phyloP scores from a whole-genome alignment of 352 stramenopile species.

The Elongisporangium undulatum region DNA sequence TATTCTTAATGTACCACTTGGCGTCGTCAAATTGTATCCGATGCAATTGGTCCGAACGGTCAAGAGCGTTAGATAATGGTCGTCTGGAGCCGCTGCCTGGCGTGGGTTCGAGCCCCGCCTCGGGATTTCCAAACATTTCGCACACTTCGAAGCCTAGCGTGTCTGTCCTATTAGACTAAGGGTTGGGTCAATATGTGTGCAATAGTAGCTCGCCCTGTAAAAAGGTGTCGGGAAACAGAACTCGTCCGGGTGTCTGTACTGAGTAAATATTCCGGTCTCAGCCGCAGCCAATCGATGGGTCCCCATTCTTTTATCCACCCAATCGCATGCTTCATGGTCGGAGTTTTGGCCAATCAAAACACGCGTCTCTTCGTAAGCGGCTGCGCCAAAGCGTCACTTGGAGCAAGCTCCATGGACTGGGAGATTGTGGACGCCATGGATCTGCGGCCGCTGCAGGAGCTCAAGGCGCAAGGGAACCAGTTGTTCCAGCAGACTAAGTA shows the following conservation, averaged over 20 bases:
- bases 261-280: conserved; percentile 53
- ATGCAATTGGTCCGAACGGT: conserved; percentile 20
- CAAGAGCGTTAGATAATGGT: neutral
- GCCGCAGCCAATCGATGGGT: conserved; percentile 85
- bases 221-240: conserved; percentile 9
- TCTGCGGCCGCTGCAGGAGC: conserved; percentile 18
- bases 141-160: conserved; percentile 88
- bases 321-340: conserved; percentile 3
- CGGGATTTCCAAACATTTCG: conserved; percentile 13
- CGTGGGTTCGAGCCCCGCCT: conserved; percentile 61
- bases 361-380: conserved; percentile 4
- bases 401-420: conserved; percentile 15
- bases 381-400: neutral
- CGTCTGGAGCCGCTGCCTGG: conserved; percentile 4
- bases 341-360: conserved; percentile 8
- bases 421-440: conserved; percentile 22
- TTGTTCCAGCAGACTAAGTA: conserved; percentile 46
- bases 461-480: conserved; percentile 58
- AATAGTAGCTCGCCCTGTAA: conserved; percentile 32
- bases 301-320: conserved; percentile 33
- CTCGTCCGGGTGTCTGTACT: conserved; percentile 86
- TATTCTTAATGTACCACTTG: conserved; percentile 17
- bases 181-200: conserved; percentile 86
- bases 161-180: conserved; percentile 89
- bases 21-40: neutral